phyloP scores from a whole-genome alignment of 2,329 filamentous ascomycete genomes.

The Lithohypha guttulata region DNA sequence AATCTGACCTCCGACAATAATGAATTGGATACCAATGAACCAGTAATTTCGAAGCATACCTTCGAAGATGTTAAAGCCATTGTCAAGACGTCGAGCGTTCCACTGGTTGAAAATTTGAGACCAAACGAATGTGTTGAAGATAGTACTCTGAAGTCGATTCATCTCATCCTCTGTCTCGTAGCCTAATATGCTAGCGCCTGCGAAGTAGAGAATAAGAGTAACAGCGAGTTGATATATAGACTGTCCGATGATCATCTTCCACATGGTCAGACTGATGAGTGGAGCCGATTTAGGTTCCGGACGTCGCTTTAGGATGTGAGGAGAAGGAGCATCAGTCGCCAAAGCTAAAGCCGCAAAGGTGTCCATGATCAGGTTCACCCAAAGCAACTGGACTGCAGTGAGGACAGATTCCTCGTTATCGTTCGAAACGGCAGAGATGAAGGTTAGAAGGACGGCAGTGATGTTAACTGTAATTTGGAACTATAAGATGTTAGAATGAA shows the following conservation, averaged over 20 bases:
- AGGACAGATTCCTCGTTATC: conserved; percentile 47
- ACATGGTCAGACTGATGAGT: conserved; percentile 33
- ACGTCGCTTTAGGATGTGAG: conserved; percentile 43
- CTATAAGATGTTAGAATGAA: conserved; percentile 44
- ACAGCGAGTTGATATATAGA: conserved; percentile 30
- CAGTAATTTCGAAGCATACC: conserved; percentile 47
- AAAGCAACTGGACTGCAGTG: conserved; percentile 53
- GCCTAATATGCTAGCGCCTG: conserved; percentile 44
- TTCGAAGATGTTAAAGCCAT: conserved; percentile 52
- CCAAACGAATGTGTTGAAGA: conserved; percentile 63
- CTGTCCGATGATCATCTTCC: conserved; percentile 33
- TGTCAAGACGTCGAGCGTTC: conserved; percentile 54
- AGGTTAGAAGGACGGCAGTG: conserved; percentile 52
- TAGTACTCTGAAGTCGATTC: conserved; percentile 46
- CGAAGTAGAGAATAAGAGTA: conserved; percentile 42
- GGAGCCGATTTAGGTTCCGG: conserved; percentile 32
- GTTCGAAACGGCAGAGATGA: conserved; percentile 49
- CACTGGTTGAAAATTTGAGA: conserved; percentile 63
- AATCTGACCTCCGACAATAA: conserved; percentile 49
- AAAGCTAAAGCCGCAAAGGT: conserved; percentile 53
- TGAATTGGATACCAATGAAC: conserved; percentile 46
- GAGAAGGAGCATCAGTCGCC: conserved; percentile 49
- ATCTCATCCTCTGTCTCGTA: conserved; percentile 34
- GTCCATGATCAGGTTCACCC: conserved; percentile 59
- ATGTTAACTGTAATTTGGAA: conserved; percentile 53